Conservation (phyloP, 179 eudicot species). For the Pouteria campechiana region DNA sequence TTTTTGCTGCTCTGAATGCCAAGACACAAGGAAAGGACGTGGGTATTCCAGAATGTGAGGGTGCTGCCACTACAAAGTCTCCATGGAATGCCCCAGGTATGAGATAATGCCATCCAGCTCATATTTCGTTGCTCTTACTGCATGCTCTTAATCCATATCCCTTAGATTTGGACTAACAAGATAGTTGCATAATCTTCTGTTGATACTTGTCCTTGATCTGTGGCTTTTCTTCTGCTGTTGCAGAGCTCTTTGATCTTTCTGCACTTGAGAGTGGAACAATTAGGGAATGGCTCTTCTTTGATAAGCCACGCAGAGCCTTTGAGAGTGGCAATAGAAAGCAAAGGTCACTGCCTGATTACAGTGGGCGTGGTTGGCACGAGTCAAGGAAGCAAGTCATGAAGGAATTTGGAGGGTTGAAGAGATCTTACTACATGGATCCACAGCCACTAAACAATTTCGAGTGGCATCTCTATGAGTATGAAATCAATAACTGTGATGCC, state of each 20-base stretch:
- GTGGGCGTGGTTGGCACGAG: conserved; percentile 99
- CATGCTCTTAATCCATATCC: not conserved
- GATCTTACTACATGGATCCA: conserved; percentile 99
- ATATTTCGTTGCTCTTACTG: not conserved
- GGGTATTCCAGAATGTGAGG: conserved; percentile 96
- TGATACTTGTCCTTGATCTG: not conserved
- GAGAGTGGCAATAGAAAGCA: conserved; percentile 98
- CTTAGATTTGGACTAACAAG: not conserved
- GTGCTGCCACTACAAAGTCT: conserved; percentile 97
- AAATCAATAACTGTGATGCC: conserved; percentile 64
- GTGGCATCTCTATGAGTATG: conserved; percentile 97
- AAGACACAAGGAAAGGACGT: conserved; percentile 85
- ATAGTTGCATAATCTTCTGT: not conserved
- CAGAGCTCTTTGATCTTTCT: conserved; percentile 91
- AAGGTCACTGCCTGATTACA: conserved; percentile 88
- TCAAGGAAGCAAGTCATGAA: conserved; percentile 94
- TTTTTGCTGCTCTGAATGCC: conserved; percentile 85
- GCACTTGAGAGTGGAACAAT: conserved; percentile 84
- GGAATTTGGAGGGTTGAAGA: conserved; percentile 77
- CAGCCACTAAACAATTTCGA: conserved; percentile 83
- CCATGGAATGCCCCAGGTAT: conserved; percentile 99
- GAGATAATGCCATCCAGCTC: too few relatives aligned
- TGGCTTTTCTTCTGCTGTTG: conserved; percentile 6
- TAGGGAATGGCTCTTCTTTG: conserved; percentile 96
- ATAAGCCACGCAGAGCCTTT: conserved; percentile 96